Conservation (phyloP, 441 rosid species). For the Cnidoscolus chayamansa region DNA sequence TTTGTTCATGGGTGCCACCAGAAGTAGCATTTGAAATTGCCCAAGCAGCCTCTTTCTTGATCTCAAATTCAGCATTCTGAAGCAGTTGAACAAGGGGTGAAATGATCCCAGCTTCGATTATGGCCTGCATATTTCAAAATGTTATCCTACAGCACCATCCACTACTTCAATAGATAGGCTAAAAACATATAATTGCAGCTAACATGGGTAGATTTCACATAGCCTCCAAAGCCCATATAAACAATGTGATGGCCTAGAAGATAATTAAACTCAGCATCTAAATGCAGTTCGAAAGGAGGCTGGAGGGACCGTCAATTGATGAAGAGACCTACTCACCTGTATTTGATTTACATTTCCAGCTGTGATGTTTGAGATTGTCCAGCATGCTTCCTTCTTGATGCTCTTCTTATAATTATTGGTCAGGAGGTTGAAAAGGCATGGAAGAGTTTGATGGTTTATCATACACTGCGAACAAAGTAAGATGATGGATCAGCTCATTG, state of each 20-base stretch:
- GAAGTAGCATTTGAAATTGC: conserved; percentile 81
- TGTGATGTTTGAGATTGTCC: conserved; percentile 92
- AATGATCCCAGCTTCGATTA: conserved; percentile 60
- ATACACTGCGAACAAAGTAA: conserved; percentile 33
- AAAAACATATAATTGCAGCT: background rate
- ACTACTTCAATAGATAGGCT: conserved; percentile 11
- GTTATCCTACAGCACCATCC: background rate
- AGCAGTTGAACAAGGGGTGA: conserved; percentile 60
- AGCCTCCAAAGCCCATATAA: background rate
- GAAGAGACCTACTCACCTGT: conserved; percentile 42
- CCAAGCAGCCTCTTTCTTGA: conserved; percentile 90
- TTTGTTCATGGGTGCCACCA: conserved; percentile 83
- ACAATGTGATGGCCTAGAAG: background rate
- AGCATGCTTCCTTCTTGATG: conserved; percentile 85
- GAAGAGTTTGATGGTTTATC: conserved; percentile 57
- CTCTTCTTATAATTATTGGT: conserved; percentile 63
- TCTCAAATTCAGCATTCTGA: conserved; percentile 82
- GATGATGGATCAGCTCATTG: background rate
- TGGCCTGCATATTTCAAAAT: conserved; percentile 41
- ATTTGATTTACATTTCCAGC: conserved; percentile 83
- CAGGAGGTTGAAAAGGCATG: conserved; percentile 58
- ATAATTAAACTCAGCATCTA: conserved; percentile 30
- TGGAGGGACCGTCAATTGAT: conserved; percentile 20
- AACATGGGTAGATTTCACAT: background rate
- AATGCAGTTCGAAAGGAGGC: conserved; percentile 40